phyloP scores from a whole-genome alignment of 2,329 filamentous ascomycete species.

The Chaetomium sp. region DNA sequence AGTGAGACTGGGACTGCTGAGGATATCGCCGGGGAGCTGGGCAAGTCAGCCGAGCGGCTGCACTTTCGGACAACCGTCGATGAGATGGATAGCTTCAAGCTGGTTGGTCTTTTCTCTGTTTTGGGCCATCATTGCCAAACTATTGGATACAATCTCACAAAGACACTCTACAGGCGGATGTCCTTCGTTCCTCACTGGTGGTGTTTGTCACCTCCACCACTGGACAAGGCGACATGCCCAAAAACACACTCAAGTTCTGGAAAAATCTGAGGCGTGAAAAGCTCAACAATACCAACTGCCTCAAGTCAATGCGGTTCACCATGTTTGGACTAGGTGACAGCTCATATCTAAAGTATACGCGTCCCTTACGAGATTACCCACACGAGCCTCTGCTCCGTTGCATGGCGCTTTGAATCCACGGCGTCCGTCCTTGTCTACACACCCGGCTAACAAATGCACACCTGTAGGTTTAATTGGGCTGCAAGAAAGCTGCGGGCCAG shows the following conservation, averaged over 20 bases:
- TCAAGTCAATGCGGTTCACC: slow-evolving; percentile 65
- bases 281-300: slow-evolving; percentile 58
- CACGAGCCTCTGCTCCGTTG: not conserved
- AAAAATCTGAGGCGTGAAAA: slow-evolving; percentile 73
- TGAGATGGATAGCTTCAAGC: slow-evolving; percentile 68
- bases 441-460: not conserved
- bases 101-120: slow-evolving; percentile 49
- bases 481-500: slow-evolving; percentile 82
- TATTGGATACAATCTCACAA: not conserved
- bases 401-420: not conserved
- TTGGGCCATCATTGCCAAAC: not conserved
- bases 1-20: slow-evolving; percentile 94
- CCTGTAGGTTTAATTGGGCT: slow-evolving; percentile 78
- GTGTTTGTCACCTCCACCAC: slow-evolving; percentile 87
- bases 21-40: slow-evolving; percentile 82
- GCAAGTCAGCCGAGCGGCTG: slow-evolving; percentile 64
- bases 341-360: slow-evolving; percentile 78
- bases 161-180: slow-evolving; percentile 33
- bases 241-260: slow-evolving; percentile 80
- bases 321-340: slow-evolving; percentile 91
- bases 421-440: not conserved
- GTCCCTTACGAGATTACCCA: not conserved
- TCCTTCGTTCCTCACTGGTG: slow-evolving; percentile 51
- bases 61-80: slow-evolving; percentile 70
- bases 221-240: slow-evolving; percentile 87